These are phyloP conservation scores for Ceratocystis destructans DNA, from an alignment of 2,329 filamentous ascomycete species.

Conservation along the genomic window DNA sequence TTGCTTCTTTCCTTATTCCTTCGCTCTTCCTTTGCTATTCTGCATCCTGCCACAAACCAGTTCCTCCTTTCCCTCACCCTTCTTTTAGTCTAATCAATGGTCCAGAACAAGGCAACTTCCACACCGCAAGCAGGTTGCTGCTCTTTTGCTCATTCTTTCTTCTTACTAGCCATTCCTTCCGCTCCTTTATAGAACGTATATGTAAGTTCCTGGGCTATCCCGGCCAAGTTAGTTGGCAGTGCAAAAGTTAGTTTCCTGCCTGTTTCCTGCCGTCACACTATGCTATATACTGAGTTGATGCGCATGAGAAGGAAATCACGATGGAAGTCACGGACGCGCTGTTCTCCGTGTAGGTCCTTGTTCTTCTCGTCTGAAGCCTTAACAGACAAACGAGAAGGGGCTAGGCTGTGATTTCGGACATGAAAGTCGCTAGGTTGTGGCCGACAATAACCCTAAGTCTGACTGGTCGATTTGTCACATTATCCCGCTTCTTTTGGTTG, in stretches of 20 bases:
- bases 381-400: not conserved
- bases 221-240: not conserved
- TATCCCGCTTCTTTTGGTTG: not conserved
- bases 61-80: not conserved
- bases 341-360: too few species aligned
- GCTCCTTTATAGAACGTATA: not conserved
- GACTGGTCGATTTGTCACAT: not conserved
- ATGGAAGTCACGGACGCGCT: too few species aligned
- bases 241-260: not conserved
- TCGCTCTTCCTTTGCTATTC: not conserved
- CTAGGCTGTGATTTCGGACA: too few species aligned
- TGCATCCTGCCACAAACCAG: not conserved
- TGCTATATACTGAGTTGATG: not conserved
- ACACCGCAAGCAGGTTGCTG: not conserved
- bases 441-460: not conserved
- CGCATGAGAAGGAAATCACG: not conserved
- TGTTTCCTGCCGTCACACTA: not conserved
- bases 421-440: too few species aligned
- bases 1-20: slow-evolving; percentile 7
- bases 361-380: not conserved
- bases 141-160: not conserved
- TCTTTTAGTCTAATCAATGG: not conserved
- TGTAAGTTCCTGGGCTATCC: not conserved
- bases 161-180: not conserved
- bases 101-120: slow-evolving; percentile 1